A percentile compares a stretch with the other conserved stretches of the same genome.
Evolutionary conservation across 225 moss, liverwort and hornwort species (phyloP).

Genomic region (Neckera pumila): DNA sequence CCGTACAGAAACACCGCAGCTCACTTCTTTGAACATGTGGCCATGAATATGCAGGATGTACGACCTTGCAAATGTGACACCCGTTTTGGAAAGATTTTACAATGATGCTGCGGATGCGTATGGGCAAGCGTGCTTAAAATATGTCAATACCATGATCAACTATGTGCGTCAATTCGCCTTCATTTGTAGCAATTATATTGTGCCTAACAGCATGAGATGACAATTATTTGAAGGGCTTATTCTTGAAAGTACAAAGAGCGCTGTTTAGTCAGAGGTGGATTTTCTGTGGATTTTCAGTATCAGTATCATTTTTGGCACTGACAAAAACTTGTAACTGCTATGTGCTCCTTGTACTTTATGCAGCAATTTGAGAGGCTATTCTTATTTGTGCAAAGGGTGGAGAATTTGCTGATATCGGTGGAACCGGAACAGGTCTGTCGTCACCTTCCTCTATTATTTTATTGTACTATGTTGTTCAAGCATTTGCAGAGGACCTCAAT

Average conservation of each 20-base stretch:
- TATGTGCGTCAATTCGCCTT: constrained; percentile 35
- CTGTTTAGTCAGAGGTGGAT: not conserved
- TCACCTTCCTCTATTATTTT: not conserved
- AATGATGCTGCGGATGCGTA: constrained; percentile 78
- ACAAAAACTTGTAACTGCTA: not conserved
- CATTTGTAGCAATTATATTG: not conserved
- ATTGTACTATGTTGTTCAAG: not conserved
- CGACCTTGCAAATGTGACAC: constrained; percentile 78
- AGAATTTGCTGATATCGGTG: constrained; percentile 42
- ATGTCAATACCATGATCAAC: constrained; percentile 71
- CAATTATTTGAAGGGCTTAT: not conserved
- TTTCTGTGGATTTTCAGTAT: not conserved
- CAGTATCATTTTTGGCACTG: not conserved
- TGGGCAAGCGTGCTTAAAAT: constrained; percentile 64
- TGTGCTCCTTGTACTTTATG: not conserved
- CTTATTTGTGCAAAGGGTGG: constrained; percentile 69
- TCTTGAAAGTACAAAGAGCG: not conserved
- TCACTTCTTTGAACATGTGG: not conserved
- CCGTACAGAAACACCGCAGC: not conserved
- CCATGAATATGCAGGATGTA: constrained; percentile 49
- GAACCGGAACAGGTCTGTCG: constrained; percentile 30
- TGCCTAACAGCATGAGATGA: not conserved
- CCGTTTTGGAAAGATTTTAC: constrained; percentile 58
- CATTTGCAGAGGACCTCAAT: not conserved
- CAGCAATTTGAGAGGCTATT: constrained; percentile 97